These are phyloP conservation scores for Davidsoniella virescens DNA, from an alignment of 2,329 filamentous ascomycete species.

Conservation along the genomic window DNA sequence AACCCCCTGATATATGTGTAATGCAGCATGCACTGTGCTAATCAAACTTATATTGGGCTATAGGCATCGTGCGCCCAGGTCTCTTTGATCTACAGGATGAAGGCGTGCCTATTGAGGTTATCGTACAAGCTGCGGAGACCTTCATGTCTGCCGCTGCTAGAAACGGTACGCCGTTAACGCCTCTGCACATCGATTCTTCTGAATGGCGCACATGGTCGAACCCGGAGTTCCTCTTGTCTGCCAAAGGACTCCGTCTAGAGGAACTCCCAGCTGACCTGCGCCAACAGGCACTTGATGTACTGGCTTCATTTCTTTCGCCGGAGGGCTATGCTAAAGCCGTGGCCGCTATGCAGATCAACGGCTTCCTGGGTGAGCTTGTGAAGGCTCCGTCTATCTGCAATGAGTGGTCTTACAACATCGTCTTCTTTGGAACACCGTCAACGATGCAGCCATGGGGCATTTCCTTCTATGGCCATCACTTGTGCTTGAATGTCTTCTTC, in stretches of 20 bases:
- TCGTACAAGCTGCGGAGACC: conserved; percentile 33
- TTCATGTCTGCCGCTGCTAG: conserved; percentile 30
- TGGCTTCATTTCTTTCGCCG: conserved; percentile 43
- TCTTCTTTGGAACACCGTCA: conserved; percentile 49
- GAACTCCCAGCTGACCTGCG: conserved; percentile 30
- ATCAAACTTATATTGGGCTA: background rate
- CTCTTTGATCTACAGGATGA: conserved; percentile 49
- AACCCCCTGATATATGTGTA: background rate
- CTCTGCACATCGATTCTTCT: conserved; percentile 49
- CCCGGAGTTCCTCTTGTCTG: conserved; percentile 53
- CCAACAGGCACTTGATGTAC: conserved; percentile 35
- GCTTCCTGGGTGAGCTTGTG: conserved; percentile 56
- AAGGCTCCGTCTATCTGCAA: conserved; percentile 48
- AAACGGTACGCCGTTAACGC: conserved; percentile 15
- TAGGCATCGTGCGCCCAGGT: conserved; percentile 33
- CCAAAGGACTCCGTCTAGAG: conserved; percentile 56
- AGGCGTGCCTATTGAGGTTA: conserved; percentile 38
- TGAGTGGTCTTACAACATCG: conserved; percentile 61
- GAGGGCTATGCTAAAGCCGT: conserved; percentile 58
- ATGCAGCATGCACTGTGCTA: background rate
- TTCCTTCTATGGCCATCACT: conserved; percentile 63
- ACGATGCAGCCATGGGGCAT: conserved; percentile 48
- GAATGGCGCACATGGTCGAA: conserved; percentile 59
- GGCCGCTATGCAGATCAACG: conserved; percentile 56
- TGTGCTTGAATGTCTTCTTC: conserved; percentile 57